Conservation (phyloP, 805 yeast genomes). For the Spathaspora sp. region DNA sequence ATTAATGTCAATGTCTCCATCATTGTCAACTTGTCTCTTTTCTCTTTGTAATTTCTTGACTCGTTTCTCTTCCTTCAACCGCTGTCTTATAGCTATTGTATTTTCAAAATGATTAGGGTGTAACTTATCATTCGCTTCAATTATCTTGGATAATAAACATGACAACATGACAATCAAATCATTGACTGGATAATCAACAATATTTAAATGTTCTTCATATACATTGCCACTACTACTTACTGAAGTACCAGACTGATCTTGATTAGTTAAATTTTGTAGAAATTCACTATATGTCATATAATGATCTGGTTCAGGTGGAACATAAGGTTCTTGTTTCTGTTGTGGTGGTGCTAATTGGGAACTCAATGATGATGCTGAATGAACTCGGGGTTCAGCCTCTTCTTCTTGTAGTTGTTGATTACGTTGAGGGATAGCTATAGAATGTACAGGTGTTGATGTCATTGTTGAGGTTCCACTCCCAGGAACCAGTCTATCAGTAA, state of each 20-base stretch:
- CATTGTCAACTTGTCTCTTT: neutral
- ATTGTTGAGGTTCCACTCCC: constrained; percentile 4
- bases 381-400: neutral
- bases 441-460: constrained; percentile 3
- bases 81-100: constrained; percentile 39
- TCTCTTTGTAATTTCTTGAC: constrained; percentile 21
- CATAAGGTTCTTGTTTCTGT: constrained; percentile 2
- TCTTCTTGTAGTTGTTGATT: neutral
- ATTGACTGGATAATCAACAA: constrained; percentile 78
- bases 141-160: constrained; percentile 77
- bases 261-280: constrained; percentile 24
- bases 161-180: constrained; percentile 83
- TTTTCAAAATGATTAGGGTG: constrained; percentile 64
- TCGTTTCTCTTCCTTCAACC: constrained; percentile 29
- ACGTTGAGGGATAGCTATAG: constrained; percentile 7
- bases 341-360: constrained; percentile 3
- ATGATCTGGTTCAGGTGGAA: constrained; percentile 31
- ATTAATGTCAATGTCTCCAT: constrained; percentile 6
- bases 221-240: constrained; percentile 10
- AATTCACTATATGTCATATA: constrained; percentile 42
- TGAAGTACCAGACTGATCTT: constrained; percentile 8
- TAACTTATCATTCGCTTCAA: constrained; percentile 83
- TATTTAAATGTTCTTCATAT: constrained; percentile 58
- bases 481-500: constrained; percentile 2
- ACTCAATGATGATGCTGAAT: constrained; percentile 6